Base-by-base conservation (phyloP, 2,329 filamentous ascomycete species). In the Drechslerella coelobrocha region DNA sequence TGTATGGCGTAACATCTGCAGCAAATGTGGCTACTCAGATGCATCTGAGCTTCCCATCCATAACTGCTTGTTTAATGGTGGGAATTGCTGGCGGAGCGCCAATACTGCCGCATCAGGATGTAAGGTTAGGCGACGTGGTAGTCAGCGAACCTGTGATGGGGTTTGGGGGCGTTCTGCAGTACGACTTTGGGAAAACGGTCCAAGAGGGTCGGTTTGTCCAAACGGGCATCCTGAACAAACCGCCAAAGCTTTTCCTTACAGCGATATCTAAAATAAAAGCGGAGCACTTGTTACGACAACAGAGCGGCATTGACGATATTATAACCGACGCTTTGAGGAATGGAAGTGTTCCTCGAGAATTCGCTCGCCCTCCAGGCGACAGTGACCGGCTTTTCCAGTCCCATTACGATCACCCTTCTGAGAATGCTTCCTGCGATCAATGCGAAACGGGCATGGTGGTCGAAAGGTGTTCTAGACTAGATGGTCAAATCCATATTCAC, bases 11-110 rank as follows among this genome's bases (percentile, higher is more conserved):
- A 8, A 56, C 17, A 1, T 61, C 72, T 21, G 73, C 74, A 0
- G 68, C 74, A 1, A 41, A 39, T 1, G 69, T 73, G 2, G 72
- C 74, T 5, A 56, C 7, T 14, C 54, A 63, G 9, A 74, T 75
- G 69, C 45, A 19, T 1, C 21, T n/a, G 8, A 73, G 60, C 3
- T 75, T 73, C 45, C 50, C 26, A 1, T 14, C 52, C 6, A 55
- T 72, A 8, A 47, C 26, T 17, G 39, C 55, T 26, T 51, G 50
- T 1, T 43, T 75, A 17, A 65, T 75, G 61, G 74, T 75, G 6
- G 73, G 74, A 1, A 74, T 75, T 5, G 74, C 56, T 2, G 74
- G 74, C 10, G 74, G 74, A 1, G 73, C 74, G 1, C 74, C 74
- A 2, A 5, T 12, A 1, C 10, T 39, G 1, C 3, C 2, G 12